Evolutionary conservation across 1,139 yeast genomes (phyloP).

Genomic region (Blastobotrys proliferans): DNA sequence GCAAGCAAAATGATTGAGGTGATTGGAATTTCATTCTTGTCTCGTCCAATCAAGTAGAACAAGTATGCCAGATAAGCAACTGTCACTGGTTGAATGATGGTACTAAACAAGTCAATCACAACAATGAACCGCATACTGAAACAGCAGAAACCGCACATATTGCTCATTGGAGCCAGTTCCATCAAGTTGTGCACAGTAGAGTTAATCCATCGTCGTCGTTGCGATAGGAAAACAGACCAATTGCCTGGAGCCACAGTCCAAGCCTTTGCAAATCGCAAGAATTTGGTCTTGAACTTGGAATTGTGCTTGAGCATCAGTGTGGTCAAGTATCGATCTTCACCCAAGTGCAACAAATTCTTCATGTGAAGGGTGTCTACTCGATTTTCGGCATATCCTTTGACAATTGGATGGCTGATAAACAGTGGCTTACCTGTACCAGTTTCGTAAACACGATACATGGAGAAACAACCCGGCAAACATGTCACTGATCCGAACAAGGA

Average conservation of each 20-base stretch:
- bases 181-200: constrained; percentile 42
- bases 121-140: constrained; percentile 43
- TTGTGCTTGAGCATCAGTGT: constrained; percentile 39
- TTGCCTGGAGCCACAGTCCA: constrained; percentile 43
- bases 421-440: constrained; percentile 38
- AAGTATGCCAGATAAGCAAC: constrained; percentile 40
- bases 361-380: constrained; percentile 40
- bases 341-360: constrained; percentile 41
- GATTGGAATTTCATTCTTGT: constrained; percentile 34
- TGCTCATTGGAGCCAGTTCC: constrained; percentile 39
- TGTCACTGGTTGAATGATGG: constrained; percentile 42
- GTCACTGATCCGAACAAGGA: constrained; percentile 42
- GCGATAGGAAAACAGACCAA: constrained; percentile 42
- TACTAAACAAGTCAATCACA: constrained; percentile 38
- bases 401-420: constrained; percentile 38
- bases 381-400: constrained; percentile 37
- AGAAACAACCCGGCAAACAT: constrained; percentile 43
- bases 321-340: constrained; percentile 43
- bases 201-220: constrained; percentile 45
- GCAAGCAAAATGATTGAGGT: constrained; percentile 39
- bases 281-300: constrained; percentile 39
- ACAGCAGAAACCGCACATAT: constrained; percentile 43
- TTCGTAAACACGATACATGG: constrained; percentile 38
- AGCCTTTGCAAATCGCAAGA: constrained; percentile 39
- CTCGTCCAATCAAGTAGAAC: constrained; percentile 33